Percentiles rank a stretch among this genome's conserved stretches.
phyloP scores from a whole-genome alignment of 257 asterid genomes.

The Mitragyna speciosa region DNA sequence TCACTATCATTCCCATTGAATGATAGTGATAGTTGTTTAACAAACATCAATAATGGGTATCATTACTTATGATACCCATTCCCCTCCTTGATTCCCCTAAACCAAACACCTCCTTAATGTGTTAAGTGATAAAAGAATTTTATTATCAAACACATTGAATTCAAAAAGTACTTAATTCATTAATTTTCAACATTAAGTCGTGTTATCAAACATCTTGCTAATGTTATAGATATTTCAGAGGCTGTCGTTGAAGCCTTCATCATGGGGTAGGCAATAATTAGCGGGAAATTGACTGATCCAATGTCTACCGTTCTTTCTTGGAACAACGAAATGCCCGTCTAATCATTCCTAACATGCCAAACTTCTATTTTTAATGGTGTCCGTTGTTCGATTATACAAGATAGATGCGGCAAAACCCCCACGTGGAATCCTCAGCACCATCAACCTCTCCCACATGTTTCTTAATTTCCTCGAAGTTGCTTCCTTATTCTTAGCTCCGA shows the following conservation, averaged over 20 bases:
- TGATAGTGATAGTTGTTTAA: too few relatives aligned
- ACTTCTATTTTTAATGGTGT: neutral
- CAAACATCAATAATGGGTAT: too few relatives aligned
- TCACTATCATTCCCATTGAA: too few relatives aligned
- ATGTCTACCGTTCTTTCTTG: neutral
- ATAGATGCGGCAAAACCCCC: conserved; percentile 5
- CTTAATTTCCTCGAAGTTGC: conserved; percentile 28
- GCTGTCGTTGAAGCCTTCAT: neutral
- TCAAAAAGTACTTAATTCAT: too few relatives aligned
- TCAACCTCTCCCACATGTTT: conserved; percentile 1
- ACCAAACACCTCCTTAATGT: too few relatives aligned
- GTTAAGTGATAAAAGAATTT: too few relatives aligned
- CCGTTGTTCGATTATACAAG: too few relatives aligned
- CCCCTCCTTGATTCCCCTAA: too few relatives aligned
- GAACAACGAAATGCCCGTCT: neutral
- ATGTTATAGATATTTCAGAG: neutral
- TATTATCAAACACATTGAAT: too few relatives aligned
- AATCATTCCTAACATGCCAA: conserved; percentile 8
- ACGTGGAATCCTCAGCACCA: conserved; percentile 32
- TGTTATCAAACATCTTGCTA: too few relatives aligned
- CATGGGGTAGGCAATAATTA: neutral
- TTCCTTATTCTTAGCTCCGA: neutral
- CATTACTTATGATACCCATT: too few relatives aligned
- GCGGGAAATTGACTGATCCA: neutral
- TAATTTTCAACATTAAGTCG: too few relatives aligned